Conservation (phyloP, 23 red algal genomes). For the Gracilaria caudata region DNA sequence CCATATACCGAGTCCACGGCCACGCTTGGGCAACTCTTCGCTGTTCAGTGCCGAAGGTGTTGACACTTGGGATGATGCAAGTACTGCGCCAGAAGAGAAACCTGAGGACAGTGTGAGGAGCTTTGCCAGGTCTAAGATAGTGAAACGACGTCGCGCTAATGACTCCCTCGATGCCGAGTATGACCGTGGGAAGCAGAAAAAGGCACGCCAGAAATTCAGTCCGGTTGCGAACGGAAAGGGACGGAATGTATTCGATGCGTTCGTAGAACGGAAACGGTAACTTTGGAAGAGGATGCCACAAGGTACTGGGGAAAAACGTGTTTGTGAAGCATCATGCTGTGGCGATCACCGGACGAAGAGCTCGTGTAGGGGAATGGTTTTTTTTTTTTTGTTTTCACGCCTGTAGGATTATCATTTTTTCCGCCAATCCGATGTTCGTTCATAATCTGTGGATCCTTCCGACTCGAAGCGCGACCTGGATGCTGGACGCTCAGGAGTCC, state of each 20-base stretch:
- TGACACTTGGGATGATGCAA: slow-evolving; percentile 4
- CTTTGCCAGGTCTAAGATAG: slow-evolving; percentile 10
- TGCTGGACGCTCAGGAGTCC: too few relatives aligned
- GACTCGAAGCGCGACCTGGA: not conserved
- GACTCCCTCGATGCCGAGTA: slow-evolving; percentile 55
- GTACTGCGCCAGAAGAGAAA: not conserved
- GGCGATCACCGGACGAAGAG: not conserved
- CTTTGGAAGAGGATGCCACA: not conserved
- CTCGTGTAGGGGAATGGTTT: not conserved
- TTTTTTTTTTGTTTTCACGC: not conserved
- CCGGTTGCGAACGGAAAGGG: not conserved
- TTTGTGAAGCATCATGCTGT: not conserved
- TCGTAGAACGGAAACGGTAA: slow-evolving; percentile 17
- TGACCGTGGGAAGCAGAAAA: slow-evolving; percentile 52
- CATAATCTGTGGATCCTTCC: not conserved
- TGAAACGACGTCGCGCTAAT: slow-evolving; percentile 39
- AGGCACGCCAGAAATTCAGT: slow-evolving; percentile 25
- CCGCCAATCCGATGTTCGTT: not conserved
- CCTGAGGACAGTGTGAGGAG: not conserved
- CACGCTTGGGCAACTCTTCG: not conserved
- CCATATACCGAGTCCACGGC: not conserved
- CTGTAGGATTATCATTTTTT: not conserved
- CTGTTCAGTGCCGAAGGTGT: slow-evolving; percentile 34
- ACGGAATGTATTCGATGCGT: slow-evolving; percentile 23
- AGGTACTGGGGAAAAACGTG: not conserved